These are phyloP conservation scores for Stellera chamaejasme DNA, from an alignment of 345 rosid genomes.

Conservation along the genomic window DNA sequence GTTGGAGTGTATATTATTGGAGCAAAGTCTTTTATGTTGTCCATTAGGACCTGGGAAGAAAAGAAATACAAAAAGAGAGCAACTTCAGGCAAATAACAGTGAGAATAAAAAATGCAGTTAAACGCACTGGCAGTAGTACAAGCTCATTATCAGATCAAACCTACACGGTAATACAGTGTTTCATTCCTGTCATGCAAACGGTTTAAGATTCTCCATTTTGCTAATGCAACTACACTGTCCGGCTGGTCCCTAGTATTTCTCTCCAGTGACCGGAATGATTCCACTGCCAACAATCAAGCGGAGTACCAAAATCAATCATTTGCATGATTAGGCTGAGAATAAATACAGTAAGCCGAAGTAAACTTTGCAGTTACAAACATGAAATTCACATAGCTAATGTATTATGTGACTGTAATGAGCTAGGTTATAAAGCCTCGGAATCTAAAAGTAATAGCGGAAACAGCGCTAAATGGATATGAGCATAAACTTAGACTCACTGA, in stretches of 20 bases:
- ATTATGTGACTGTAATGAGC: too few species aligned
- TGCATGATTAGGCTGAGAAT: background rate
- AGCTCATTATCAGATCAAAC: slow-evolving; percentile 16
- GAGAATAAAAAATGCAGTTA: background rate
- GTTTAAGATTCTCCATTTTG: slow-evolving; percentile 97
- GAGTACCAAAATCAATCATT: background rate
- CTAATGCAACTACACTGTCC: slow-evolving; percentile 54
- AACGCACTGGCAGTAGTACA: slow-evolving; percentile 2
- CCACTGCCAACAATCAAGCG: slow-evolving; percentile 44
- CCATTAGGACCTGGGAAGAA: slow-evolving; percentile 73
- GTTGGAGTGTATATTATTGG: slow-evolving; percentile 96
- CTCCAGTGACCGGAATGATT: slow-evolving; percentile 84
- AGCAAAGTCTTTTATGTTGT: slow-evolving; percentile 89
- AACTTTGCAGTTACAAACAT: background rate
- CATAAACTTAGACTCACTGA: slow-evolving; percentile 49
- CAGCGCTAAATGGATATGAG: too few species aligned
- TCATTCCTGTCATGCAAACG: slow-evolving; percentile 97
- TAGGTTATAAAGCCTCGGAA: too few species aligned
- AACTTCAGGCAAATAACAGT: slow-evolving; percentile 1
- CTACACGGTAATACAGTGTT: slow-evolving; percentile 81
- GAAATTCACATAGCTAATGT: too few species aligned
- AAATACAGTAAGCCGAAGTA: background rate
- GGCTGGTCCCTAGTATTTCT: slow-evolving; percentile 66
- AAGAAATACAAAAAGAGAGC: slow-evolving; percentile 2
- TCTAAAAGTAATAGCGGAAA: too few species aligned